Percentiles rank a stretch among this genome's conserved stretches.
Conservation (phyloP, 2,329 filamentous ascomycete species). For the Hymenoscyphus infarciens region DNA sequence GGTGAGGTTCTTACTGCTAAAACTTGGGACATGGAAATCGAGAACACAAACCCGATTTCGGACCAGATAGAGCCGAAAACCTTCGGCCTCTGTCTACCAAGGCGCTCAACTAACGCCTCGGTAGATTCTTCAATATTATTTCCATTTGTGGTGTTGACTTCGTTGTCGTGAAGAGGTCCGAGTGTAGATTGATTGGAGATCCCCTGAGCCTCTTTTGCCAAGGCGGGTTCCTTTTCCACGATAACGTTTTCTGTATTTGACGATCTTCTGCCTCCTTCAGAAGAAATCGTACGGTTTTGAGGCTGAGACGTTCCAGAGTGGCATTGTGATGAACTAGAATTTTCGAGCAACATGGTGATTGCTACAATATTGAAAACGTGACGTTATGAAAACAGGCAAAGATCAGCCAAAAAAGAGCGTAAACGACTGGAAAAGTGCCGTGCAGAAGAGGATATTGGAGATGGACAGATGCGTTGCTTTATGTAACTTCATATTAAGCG, state of each 20-base stretch:
- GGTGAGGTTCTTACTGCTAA: slow-evolving; percentile 42
- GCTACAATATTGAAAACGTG: background rate
- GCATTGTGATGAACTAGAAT: background rate
- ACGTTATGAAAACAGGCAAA: background rate
- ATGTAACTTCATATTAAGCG: background rate
- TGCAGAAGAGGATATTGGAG: background rate
- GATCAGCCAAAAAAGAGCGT: background rate
- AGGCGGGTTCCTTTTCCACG: background rate
- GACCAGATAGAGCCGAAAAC: slow-evolving; percentile 49
- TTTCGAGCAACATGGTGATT: background rate
- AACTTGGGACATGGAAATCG: slow-evolving; percentile 56
- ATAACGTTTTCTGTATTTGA: background rate
- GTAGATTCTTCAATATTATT: slow-evolving; percentile 28
- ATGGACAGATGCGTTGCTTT: background rate
- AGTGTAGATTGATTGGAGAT: background rate
- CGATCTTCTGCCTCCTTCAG: background rate
- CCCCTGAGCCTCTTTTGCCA: too few relatives aligned
- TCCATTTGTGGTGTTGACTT: slow-evolving; percentile 15
- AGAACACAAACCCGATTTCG: slow-evolving; percentile 58
- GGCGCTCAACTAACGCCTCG: slow-evolving; percentile 44
- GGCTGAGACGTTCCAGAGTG: background rate
- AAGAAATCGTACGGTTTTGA: background rate
- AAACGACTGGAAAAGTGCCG: background rate
- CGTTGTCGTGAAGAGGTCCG: background rate
- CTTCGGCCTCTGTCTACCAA: slow-evolving; percentile 55